Percentiles rank a stretch among this genome's conserved stretches.
phyloP scores from a whole-genome alignment of 176 grass and related monocot species.

The Oryza coarctata region DNA sequence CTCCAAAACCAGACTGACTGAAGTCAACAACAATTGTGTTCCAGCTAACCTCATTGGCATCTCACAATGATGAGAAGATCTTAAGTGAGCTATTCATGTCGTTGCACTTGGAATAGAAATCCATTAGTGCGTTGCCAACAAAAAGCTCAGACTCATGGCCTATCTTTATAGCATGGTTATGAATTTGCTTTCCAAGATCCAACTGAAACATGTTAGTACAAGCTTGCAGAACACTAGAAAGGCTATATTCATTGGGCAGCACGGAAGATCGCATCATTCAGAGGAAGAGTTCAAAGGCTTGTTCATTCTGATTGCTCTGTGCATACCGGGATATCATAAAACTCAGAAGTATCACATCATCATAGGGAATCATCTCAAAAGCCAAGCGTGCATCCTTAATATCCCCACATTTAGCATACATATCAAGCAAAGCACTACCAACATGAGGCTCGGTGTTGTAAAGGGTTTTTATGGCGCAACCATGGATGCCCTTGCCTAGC shows the following conservation, averaged over 20 bases:
- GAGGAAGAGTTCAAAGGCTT: slow-evolving; percentile 54
- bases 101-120: slow-evolving; percentile 75
- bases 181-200: slow-evolving; percentile 44
- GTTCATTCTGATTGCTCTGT: slow-evolving; percentile 51
- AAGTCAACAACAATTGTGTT: slow-evolving; percentile 74
- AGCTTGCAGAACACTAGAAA: slow-evolving; percentile 51
- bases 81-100: slow-evolving; percentile 56
- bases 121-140: slow-evolving; percentile 69
- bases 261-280: slow-evolving; percentile 46
- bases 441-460: slow-evolving; percentile 38
- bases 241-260: slow-evolving; percentile 58
- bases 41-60: slow-evolving; percentile 75
- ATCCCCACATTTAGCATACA: slow-evolving; percentile 52
- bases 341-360: slow-evolving; percentile 59
- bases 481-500: slow-evolving; percentile 45
- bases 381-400: slow-evolving; percentile 47
- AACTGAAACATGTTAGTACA: slow-evolving; percentile 46
- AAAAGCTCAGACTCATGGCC: slow-evolving; percentile 63
- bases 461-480: slow-evolving; percentile 34
- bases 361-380: slow-evolving; percentile 59
- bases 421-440: slow-evolving; percentile 47
- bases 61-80: slow-evolving; percentile 33
- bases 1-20: slow-evolving; percentile 46
- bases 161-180: slow-evolving; percentile 56
- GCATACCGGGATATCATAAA: slow-evolving; percentile 53